Evolutionary conservation across 1,139 yeast species (phyloP).

Genomic region (Yamadazyma sp.): DNA sequence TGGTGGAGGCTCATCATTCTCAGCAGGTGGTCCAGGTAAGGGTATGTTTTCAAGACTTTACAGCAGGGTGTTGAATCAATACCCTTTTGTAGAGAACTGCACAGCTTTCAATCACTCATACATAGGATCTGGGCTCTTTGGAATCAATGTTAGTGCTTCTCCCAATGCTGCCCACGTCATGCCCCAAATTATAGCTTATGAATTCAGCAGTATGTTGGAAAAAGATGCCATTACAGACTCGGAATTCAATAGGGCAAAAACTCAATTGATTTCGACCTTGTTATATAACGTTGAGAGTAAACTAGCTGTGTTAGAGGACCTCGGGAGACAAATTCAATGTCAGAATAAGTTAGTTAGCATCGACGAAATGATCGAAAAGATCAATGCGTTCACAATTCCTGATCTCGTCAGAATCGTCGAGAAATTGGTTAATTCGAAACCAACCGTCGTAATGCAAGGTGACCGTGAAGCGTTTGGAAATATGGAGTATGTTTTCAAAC

Average conservation of each 20-base stretch:
- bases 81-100: conserved; percentile 89
- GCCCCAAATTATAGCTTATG: conserved; percentile 79
- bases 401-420: conserved; percentile 78
- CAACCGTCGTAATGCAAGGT: conserved; percentile 89
- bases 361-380: conserved; percentile 77
- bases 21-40: conserved; percentile 99
- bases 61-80: conserved; percentile 87
- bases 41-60: conserved; percentile 97
- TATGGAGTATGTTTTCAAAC: conserved; percentile 60
- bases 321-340: conserved; percentile 91
- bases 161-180: conserved; percentile 85
- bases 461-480: conserved; percentile 85
- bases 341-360: conserved; percentile 79
- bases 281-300: conserved; percentile 92
- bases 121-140: conserved; percentile 88
- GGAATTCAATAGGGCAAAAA: conserved; percentile 88
- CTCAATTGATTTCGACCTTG: conserved; percentile 84
- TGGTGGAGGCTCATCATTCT: conserved; percentile 98
- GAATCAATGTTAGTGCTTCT: conserved; percentile 79
- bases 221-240: conserved; percentile 58
- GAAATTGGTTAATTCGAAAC: conserved; percentile 72
- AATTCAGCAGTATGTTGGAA: conserved; percentile 64
- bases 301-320: conserved; percentile 87
- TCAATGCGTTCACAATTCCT: conserved; percentile 61
- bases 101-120: conserved; percentile 87